Evolutionary conservation across 2,329 filamentous ascomycete genomes (phyloP).

Genomic region (Venturia effusa): DNA sequence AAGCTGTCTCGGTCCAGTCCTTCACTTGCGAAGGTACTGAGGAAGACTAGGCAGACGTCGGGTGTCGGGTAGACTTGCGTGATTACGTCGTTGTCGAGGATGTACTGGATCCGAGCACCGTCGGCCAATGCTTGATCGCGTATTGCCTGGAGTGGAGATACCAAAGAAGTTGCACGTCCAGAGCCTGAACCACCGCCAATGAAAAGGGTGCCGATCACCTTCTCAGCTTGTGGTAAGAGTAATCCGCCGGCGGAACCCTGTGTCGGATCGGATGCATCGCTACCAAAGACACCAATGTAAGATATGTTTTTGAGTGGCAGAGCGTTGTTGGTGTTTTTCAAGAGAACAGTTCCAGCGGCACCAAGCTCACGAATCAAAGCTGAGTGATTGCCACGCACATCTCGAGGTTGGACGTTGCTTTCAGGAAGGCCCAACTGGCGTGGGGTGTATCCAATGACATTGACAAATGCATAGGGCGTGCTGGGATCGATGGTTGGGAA

Average conservation of each 20-base stretch:
- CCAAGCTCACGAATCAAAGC: slow-evolving; percentile 30
- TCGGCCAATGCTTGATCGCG: neutral
- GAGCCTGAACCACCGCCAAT: slow-evolving; percentile 58
- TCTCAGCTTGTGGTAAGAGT: too few relatives aligned
- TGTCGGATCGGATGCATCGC: too few relatives aligned
- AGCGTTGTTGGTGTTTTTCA: slow-evolving; percentile 49
- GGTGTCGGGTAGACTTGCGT: too few relatives aligned
- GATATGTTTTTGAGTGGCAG: slow-evolving; percentile 42
- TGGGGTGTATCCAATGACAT: slow-evolving; percentile 26
- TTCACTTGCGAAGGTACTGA: slow-evolving; percentile 37
- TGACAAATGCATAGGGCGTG: slow-evolving; percentile 18
- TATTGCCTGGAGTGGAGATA: slow-evolving; percentile 30
- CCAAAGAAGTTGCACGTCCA: slow-evolving; percentile 32
- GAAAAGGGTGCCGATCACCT: slow-evolving; percentile 58
- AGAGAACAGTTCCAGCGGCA: slow-evolving; percentile 45
- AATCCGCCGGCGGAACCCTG: too few relatives aligned
- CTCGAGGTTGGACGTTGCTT: neutral
- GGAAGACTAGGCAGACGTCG: slow-evolving; percentile 34
- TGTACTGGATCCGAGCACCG: too few relatives aligned
- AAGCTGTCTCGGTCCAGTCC: slow-evolving; percentile 41
- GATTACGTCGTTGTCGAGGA: too few relatives aligned
- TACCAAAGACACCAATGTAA: slow-evolving; percentile 37
- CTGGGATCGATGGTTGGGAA: slow-evolving; percentile 19
- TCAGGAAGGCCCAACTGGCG: slow-evolving; percentile 17
- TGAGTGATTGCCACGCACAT: slow-evolving; percentile 29